A percentile compares a stretch with the other conserved stretches of the same genome.
These are phyloP conservation scores for Moniliophthora roreri DNA, from an alignment of 1,284 basidiomycete genomes.

Conservation along the genomic window DNA sequence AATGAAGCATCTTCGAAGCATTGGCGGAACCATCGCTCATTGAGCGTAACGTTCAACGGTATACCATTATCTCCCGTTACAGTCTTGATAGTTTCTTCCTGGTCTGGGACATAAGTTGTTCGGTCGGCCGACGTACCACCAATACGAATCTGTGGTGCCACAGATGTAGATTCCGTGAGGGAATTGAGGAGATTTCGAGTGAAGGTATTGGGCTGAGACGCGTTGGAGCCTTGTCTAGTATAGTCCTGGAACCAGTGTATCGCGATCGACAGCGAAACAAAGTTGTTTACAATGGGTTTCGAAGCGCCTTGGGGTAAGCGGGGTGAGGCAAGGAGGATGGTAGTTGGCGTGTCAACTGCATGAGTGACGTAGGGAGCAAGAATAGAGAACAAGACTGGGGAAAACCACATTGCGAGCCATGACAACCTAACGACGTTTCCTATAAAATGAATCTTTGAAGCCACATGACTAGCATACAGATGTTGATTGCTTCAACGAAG, in stretches of 20 bases:
- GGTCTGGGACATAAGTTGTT: conserved; percentile 8
- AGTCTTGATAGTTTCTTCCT: conserved; percentile 7
- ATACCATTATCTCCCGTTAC: conserved; percentile 10
- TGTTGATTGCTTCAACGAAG: too few relatives aligned
- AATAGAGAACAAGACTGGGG: too few relatives aligned
- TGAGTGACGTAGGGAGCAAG: neutral
- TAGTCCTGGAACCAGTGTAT: conserved; percentile 14
- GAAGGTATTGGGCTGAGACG: conserved; percentile 8
- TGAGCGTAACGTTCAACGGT: conserved; percentile 10
- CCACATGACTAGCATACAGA: too few relatives aligned
- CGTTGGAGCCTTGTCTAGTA: conserved; percentile 3
- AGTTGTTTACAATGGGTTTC: conserved; percentile 10
- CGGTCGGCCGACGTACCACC: conserved; percentile 13
- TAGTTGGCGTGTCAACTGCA: neutral
- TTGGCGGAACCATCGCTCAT: conserved; percentile 7
- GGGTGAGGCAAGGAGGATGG: neutral
- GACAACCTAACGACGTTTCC: too few relatives aligned
- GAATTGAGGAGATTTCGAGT: conserved; percentile 9
- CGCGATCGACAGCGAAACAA: conserved; percentile 11
- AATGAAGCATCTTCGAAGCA: conserved; percentile 8
- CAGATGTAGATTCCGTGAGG: conserved; percentile 7
- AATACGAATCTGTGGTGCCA: conserved; percentile 10
- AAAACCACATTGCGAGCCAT: too few relatives aligned
- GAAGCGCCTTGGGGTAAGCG: conserved; percentile 1
- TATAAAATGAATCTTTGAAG: too few relatives aligned